A percentile compares a stretch with the other conserved stretches of the same genome.
Conservation (phyloP, 2,329 filamentous ascomycete genomes). For the Aschersonia sp. region DNA sequence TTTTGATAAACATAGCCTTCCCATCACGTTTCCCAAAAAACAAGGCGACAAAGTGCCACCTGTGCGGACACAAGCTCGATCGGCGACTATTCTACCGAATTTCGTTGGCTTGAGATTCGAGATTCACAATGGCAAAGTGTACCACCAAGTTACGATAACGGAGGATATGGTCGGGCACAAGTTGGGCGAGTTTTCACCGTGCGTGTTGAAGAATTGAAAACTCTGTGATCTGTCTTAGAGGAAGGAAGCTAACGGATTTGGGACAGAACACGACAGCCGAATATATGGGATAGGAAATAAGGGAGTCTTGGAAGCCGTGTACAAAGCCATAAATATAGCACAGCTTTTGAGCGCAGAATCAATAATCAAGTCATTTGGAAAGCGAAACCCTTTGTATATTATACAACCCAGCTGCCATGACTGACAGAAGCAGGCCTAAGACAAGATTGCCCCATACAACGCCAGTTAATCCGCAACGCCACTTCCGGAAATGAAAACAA, state of each 20-base stretch:
- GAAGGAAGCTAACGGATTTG: no score
- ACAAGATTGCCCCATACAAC: no score
- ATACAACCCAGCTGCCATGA: no score
- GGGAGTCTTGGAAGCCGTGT: neutral
- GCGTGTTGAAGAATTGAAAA: conserved; percentile 19
- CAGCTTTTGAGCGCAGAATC: no score
- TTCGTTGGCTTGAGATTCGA: conserved; percentile 85
- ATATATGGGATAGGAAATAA: conserved; percentile 33
- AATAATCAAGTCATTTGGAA: no score
- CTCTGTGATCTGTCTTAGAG: no score
- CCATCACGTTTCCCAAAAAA: conserved; percentile 45
- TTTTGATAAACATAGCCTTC: conserved; percentile 29
- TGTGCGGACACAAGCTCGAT: conserved; percentile 75
- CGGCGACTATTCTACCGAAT: conserved; percentile 80
- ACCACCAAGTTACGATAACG: conserved; percentile 69
- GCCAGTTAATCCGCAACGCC: no score
- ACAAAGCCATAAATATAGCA: no score
- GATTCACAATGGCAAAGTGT: conserved; percentile 83
- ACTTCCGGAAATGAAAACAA: neutral
- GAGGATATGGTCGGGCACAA: conserved; percentile 97
- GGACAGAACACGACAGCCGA: conserved; percentile 35
- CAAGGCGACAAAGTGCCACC: conserved; percentile 51
- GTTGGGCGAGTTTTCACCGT: conserved; percentile 84
- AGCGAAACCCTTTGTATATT: no score
- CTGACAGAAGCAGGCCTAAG: no score